These are phyloP conservation scores for Fagopyrum esculentum DNA, from an alignment of 148 eudicot genomes.

Conservation along the genomic window DNA sequence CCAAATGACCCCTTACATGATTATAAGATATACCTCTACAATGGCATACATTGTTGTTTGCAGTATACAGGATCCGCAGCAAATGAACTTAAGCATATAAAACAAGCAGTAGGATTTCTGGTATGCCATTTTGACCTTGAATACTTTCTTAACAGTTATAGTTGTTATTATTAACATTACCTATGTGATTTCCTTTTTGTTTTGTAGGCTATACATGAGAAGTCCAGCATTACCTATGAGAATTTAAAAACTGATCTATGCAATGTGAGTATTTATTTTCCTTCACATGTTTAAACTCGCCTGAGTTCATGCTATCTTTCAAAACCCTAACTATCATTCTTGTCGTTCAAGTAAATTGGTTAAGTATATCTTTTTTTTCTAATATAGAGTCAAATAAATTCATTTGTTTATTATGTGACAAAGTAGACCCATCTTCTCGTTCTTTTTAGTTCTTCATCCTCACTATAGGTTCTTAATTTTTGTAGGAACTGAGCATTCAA, in stretches of 20 bases:
- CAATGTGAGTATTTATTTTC: conserved; percentile 50
- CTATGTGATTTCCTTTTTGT: neutral
- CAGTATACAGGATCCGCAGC: conserved; percentile 80
- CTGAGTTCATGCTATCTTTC: no score
- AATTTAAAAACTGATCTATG: conserved; percentile 69
- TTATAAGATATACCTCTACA: neutral
- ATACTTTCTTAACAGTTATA: no score
- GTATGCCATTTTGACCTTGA: conserved; percentile 31
- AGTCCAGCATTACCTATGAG: conserved; percentile 57
- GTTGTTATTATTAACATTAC: no score
- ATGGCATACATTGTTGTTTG: conserved; percentile 6
- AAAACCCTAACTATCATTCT: no score
- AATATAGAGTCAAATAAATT: no score
- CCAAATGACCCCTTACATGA: no score
- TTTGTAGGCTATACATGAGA: conserved; percentile 69
- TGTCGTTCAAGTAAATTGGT: no score
- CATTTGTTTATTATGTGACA: no score
- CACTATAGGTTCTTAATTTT: neutral
- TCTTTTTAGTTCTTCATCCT: neutral
- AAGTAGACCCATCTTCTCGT: no score
- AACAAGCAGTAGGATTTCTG: conserved; percentile 84
- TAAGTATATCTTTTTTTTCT: no score
- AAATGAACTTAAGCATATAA: conserved; percentile 73
- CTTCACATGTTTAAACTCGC: neutral
- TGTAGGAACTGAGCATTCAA: conserved; percentile 55